A percentile compares a stretch with the other conserved stretches of the same genome.
Evolutionary conservation across 192 early-diverging fungal species (phyloP).

Genomic region (Coemansia sp.): DNA sequence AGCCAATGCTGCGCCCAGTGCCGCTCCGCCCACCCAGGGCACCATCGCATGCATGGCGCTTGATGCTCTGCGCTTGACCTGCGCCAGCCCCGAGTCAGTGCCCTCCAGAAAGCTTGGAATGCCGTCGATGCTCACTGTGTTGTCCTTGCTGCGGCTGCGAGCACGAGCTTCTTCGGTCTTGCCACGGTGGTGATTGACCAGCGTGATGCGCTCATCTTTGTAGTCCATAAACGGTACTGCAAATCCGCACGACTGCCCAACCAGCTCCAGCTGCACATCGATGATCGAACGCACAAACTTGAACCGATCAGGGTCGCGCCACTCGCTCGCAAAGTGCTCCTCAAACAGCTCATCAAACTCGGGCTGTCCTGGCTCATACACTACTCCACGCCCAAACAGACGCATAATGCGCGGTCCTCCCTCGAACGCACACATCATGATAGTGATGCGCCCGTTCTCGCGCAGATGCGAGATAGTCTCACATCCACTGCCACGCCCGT

Average conservation of each 20-base stretch:
- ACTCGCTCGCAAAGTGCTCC: conserved; percentile 44
- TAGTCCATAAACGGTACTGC: conserved; percentile 61
- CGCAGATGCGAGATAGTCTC: conserved; percentile 65
- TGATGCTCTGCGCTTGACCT: conserved; percentile 2
- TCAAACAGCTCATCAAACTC: conserved; percentile 52
- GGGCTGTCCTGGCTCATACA: conserved; percentile 45
- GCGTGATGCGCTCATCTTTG: conserved; percentile 49
- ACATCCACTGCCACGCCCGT: conserved; percentile 49
- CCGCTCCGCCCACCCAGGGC: conserved; percentile 41
- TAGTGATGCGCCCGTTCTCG: conserved; percentile 62
- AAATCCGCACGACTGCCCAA: conserved; percentile 62
- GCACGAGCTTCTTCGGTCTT: conserved; percentile 31
- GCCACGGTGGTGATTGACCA: conserved; percentile 45
- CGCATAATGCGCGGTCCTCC: conserved; percentile 63
- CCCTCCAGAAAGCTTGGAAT: conserved; percentile 51
- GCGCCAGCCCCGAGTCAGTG: conserved; percentile 6
- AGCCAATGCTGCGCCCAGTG: conserved; percentile 28
- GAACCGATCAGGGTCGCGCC: conserved; percentile 30
- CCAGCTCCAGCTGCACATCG: conserved; percentile 52
- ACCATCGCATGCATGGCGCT: background rate
- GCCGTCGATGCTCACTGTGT: conserved; percentile 59
- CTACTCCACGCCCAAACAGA: conserved; percentile 56
- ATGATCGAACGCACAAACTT: conserved; percentile 59
- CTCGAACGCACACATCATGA: conserved; percentile 68
- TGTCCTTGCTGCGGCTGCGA: conserved; percentile 42